Base-by-base conservation (phyloP, 495 filamentous ascomycete species). In the Penicillium salamii region DNA sequence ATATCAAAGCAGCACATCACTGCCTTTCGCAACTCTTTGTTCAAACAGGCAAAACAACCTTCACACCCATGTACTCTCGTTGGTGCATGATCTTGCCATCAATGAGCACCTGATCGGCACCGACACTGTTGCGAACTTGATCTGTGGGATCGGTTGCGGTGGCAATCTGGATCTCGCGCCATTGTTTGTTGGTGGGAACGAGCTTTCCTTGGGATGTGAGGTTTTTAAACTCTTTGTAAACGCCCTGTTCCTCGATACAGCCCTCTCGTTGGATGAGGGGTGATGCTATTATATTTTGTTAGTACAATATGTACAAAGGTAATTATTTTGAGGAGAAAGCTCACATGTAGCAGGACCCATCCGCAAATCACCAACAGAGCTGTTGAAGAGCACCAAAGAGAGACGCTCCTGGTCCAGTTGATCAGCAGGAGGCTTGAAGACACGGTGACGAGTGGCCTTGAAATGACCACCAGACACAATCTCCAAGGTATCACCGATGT, bases 381-480 rank as follows among this genome's bases (percentile, higher is more conserved):
- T 66, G 46, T 76, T 76, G 48, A 76, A 76, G 4, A 71, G 53
- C 4, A 76, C 72, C 37, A 76, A 48, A 0, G 70, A 74, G 3
- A 75, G 55, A 28, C 72, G 62, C 57, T 74, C 66, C 46, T 65
- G 55, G 14, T 66, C 47, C 31, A 62, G 21, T 40, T 77, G 73
- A 52, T 77, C 73, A 0, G 53, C 61, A 3, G 73, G 73, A 1
- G 63, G 72, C 55, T 63, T 70, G 48, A 53, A 67, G 0, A 77
- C 73, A 14, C 67, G 59, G 50, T 77, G 74, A 4, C 65, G 59
- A 35, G 74, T 77, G 18, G 74, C 70, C 58, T 73, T 74, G 53
- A 77, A 77, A 36, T 74, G 74, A 2, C 74, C 74, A 26, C 74
- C 74, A 7, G 74, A 73, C 5, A 77, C 58, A 42, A 75, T 70